Conservation (phyloP, 768 basidiomycete species). For the Dioszegia hungarica region DNA sequence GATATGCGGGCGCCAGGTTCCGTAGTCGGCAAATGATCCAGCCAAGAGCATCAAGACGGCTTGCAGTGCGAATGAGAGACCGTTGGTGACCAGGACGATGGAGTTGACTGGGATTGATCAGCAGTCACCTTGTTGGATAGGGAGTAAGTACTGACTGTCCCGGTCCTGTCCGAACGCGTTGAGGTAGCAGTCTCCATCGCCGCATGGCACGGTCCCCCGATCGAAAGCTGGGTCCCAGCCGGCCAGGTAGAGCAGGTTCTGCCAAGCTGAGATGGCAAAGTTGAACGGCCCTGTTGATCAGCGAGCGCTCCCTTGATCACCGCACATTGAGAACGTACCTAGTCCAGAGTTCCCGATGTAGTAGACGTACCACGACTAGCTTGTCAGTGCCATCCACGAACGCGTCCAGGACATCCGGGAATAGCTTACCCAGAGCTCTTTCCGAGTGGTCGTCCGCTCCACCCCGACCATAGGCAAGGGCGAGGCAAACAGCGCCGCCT, state of each 20-base stretch:
- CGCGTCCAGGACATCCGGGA: background rate
- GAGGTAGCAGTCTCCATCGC: conserved; percentile 32
- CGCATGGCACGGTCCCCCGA: conserved; percentile 29
- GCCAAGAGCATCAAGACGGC: conserved; percentile 62
- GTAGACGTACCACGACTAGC: conserved; percentile 39
- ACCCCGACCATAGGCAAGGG: conserved; percentile 36
- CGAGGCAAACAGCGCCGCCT: conserved; percentile 34
- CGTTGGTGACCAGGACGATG: conserved; percentile 72
- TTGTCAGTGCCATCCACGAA: background rate
- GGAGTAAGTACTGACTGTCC: conserved; percentile 21
- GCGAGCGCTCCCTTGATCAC: background rate
- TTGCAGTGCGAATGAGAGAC: conserved; percentile 72
- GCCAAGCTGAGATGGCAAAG: conserved; percentile 42
- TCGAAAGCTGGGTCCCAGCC: conserved; percentile 42
- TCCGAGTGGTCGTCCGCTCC: conserved; percentile 34
- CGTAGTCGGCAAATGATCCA: conserved; percentile 78
- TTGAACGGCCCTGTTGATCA: conserved; percentile 33
- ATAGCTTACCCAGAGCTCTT: conserved; percentile 37
- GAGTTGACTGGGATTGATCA: conserved; percentile 54
- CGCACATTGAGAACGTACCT: conserved; percentile 18
- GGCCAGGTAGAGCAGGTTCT: conserved; percentile 35
- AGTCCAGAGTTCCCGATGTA: conserved; percentile 38
- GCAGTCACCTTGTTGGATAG: background rate
- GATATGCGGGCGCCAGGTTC: conserved; percentile 74
- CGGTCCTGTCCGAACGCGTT: conserved; percentile 29